Evolutionary conservation across 331 rosid species (phyloP).

Genomic region (Malus hybrid): DNA sequence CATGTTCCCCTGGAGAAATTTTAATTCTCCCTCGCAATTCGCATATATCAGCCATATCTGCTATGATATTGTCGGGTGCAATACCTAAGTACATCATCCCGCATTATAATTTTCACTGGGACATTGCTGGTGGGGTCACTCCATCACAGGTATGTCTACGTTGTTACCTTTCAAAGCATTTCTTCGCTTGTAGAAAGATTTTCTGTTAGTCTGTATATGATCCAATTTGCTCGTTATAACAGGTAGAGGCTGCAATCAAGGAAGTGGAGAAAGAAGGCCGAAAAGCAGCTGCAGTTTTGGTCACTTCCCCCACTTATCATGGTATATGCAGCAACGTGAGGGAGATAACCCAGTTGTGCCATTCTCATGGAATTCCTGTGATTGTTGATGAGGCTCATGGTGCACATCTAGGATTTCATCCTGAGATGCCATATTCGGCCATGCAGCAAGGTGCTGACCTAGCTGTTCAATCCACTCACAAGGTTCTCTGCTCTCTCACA

Average conservation of each 20-base stretch:
- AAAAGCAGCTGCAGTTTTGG: conserved; percentile 62
- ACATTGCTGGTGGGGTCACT: conserved; percentile 59
- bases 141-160: conserved; percentile 48
- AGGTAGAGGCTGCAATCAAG: conserved; percentile 62
- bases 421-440: conserved; percentile 67
- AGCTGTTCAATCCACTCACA: conserved; percentile 75
- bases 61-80: conserved; percentile 74
- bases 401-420: conserved; percentile 78
- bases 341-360: conserved; percentile 61
- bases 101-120: conserved; percentile 56
- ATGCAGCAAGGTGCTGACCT: conserved; percentile 82
- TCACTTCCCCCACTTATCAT: conserved; percentile 86
- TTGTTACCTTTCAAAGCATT: neutral
- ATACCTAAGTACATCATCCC: conserved; percentile 76
- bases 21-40: conserved; percentile 71
- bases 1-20: conserved; percentile 66
- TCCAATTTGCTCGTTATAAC: neutral
- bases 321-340: conserved; percentile 68
- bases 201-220: neutral
- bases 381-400: conserved; percentile 96
- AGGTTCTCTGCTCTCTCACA: conserved; percentile 81
- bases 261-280: conserved; percentile 50
- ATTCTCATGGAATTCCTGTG: conserved; percentile 62
- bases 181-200: neutral
- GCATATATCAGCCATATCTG: conserved; percentile 72